Evolutionary conservation across 169 alveolate species (phyloP).

Genomic region (Plasmodium falciparum): DNA sequence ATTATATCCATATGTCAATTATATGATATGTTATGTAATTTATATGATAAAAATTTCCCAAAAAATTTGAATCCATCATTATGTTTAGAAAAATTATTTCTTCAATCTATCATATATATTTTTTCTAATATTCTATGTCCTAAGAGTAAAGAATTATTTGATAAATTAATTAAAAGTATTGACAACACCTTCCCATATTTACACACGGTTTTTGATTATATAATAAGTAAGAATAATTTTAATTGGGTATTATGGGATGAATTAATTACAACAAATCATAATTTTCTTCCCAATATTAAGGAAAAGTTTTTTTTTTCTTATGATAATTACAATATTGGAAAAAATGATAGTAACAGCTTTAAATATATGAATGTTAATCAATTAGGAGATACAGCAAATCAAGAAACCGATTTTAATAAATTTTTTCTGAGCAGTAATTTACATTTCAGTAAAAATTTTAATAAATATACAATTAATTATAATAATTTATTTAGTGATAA

Average conservation of each 20-base stretch:
- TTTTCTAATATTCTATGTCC: conserved; percentile 68
- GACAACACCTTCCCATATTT: conserved; percentile 68
- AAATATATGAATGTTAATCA: conserved; percentile 37
- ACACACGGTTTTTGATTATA: conserved; percentile 72
- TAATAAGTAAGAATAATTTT: conserved; percentile 67
- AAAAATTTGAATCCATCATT: conserved; percentile 57
- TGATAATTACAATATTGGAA: conserved; percentile 40
- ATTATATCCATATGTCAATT: conserved; percentile 71
- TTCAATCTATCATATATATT: conserved; percentile 64
- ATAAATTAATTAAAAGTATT: conserved; percentile 45
- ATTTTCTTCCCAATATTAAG: conserved; percentile 59
- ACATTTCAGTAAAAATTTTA: conserved; percentile 66
- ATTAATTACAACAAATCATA: conserved; percentile 73
- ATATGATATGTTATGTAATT: conserved; percentile 72
- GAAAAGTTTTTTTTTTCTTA: conserved; percentile 41
- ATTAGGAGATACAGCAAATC: conserved; percentile 50
- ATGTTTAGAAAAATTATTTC: conserved; percentile 75
- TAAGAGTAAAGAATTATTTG: conserved; percentile 58
- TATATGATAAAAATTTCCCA: conserved; percentile 74
- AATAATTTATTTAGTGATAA: conserved; percentile 59
- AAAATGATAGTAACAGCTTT: conserved; percentile 55
- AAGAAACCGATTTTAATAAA: conserved; percentile 50
- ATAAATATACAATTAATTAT: conserved; percentile 68
- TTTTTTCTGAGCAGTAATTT: conserved; percentile 35
- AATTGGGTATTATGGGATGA: conserved; percentile 78